Evolutionary conservation across 2,329 filamentous ascomycete genomes (phyloP), one percentile per base, ranked within the genome.

Genomic region (Cordyceps farinosa): DNA sequence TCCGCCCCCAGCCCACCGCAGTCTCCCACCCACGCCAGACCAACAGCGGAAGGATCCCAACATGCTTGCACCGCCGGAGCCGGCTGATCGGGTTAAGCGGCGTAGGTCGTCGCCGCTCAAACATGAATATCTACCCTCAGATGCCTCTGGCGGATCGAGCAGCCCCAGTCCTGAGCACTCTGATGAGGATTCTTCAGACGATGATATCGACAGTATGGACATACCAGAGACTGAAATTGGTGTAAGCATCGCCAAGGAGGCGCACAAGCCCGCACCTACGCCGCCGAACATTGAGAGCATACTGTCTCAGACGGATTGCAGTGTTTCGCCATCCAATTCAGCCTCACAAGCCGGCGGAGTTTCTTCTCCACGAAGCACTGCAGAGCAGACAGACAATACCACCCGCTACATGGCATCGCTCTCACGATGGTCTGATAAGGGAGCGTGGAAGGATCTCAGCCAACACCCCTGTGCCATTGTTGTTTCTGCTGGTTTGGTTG

Each of bases 81-180:
- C 78, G 70, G 74, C 73, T 38, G 70, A 69, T 67, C 81, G 74
- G 74, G 67, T 85, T 29, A 85, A 89, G 71, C 86, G 93, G 51
- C 87, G 92, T 22, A 90, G 87, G 1, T 98, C 95, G 0, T 99
- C 95, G 1, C 95, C 95, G 0, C 80, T 99, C 56, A 99, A 99
- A 78, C 94, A 98, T 72, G 94, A 99, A 77, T 99, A 97, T 70
- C 89, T 93, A 66, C 94, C 94, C 15, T 98, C 95, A 1, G 85
- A 88, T 57, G 76, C 81, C 54, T 87, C 85, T 27, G 55, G 44
- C 0, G 78, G 86, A 48, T 86, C 86, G 7, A 86, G 83, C 6
- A 82, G 81, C 30, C 82, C 85, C n/a, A 83, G 82, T 6, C 77
- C 80, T 53, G 84, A 86, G 54, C 78, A 80, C 48, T 84, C 82